Percentiles rank a stretch among this genome's conserved stretches.
Conservation (phyloP, 78 protist genomes). For the Diacronema lutheri region DNA sequence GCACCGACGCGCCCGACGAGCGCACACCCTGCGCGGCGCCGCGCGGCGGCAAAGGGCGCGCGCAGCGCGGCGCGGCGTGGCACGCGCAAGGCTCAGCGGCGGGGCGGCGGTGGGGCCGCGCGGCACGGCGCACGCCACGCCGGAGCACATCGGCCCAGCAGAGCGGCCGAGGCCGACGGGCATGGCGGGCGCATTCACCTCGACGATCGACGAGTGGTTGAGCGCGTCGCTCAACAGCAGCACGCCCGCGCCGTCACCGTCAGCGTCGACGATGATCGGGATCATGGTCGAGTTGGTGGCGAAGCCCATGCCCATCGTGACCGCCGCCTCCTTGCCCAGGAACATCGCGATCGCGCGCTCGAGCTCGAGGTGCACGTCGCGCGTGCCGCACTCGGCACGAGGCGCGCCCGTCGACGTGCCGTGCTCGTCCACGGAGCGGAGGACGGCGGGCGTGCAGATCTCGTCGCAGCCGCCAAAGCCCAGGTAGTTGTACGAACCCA, state of each 20-base stretch:
- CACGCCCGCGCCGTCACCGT: slow-evolving; percentile 57
- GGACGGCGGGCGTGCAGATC: background rate
- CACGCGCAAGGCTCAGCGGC: no score
- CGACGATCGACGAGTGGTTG: slow-evolving; percentile 93
- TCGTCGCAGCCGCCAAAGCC: slow-evolving; percentile 80
- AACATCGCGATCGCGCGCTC: slow-evolving; percentile 85
- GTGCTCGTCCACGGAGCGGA: background rate
- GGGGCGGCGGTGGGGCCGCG: no score
- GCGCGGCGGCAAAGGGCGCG: background rate
- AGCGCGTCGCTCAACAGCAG: slow-evolving; percentile 85
- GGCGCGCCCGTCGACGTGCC: background rate
- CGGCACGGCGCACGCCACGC: no score
- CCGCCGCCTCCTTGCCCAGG: slow-evolving; percentile 77
- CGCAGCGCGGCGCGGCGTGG: no score
- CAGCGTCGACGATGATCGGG: slow-evolving; percentile 68
- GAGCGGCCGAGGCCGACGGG: no score
- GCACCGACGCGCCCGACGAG: slow-evolving; percentile 74
- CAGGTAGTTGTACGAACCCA: slow-evolving; percentile 96
- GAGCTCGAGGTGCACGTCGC: slow-evolving; percentile 42
- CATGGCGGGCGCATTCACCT: no score
- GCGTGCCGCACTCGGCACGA: slow-evolving; percentile 33
- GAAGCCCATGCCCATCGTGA: slow-evolving; percentile 96
- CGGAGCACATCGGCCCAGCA: no score
- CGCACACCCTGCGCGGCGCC: slow-evolving; percentile 34
- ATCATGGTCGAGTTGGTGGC: slow-evolving; percentile 95